phyloP scores from a whole-genome alignment of 75 land plant species.

The Ceratopteris richardii region DNA sequence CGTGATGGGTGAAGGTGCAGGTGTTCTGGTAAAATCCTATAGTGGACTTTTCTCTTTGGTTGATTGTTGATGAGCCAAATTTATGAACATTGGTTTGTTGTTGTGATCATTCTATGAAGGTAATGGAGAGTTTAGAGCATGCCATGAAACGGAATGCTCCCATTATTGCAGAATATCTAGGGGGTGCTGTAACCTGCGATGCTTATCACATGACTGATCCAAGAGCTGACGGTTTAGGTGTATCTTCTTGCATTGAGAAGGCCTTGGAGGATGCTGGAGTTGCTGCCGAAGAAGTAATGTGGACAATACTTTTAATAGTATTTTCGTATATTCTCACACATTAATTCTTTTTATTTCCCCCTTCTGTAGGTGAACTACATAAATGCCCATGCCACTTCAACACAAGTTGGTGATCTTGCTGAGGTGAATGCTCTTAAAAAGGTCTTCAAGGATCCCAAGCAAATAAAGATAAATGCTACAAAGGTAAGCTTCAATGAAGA shows the following conservation, averaged over 20 bases:
- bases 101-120: constrained; percentile 13
- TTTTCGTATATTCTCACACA: background rate
- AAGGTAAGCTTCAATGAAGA: constrained; percentile 43
- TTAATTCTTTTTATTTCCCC: background rate
- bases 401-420: constrained; percentile 81
- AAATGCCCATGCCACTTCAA: constrained; percentile 95
- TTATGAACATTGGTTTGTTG: background rate
- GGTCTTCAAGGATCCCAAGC: constrained; percentile 69
- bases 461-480: constrained; percentile 78
- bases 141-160: constrained; percentile 42
- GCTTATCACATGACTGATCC: constrained; percentile 51
- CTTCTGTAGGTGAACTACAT: constrained; percentile 74
- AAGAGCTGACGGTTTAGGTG: constrained; percentile 43
- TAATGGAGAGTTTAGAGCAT: constrained; percentile 52
- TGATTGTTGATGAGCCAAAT: too few relatives aligned
- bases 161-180: constrained; percentile 47
- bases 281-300: constrained; percentile 39
- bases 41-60: too few relatives aligned
- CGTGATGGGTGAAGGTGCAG: too few relatives aligned
- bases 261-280: constrained; percentile 39
- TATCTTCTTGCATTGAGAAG: constrained; percentile 31
- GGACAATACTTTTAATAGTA: too few relatives aligned
- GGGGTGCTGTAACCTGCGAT: constrained; percentile 42
- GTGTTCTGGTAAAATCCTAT: too few relatives aligned
- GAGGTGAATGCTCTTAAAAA: constrained; percentile 81